A percentile compares a stretch with the other conserved stretches of the same genome.
phyloP scores from a whole-genome alignment of 768 basidiomycete genomes.

The Boletus rex-veris region DNA sequence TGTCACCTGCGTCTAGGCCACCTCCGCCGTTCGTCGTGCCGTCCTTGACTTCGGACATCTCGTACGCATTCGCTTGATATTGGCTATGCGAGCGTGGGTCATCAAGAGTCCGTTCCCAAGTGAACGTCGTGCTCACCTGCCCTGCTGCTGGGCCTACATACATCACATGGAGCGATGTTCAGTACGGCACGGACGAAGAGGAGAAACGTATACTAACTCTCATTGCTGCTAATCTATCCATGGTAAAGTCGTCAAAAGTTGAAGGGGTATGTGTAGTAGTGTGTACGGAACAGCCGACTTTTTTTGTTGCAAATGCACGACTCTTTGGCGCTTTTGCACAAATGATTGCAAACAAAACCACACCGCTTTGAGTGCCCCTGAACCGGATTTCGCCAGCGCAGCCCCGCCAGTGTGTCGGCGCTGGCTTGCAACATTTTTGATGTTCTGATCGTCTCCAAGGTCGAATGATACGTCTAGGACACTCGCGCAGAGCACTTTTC shows the following conservation, averaged over 20 bases:
- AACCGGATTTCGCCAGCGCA: too few relatives aligned
- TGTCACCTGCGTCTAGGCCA: conserved; percentile 44
- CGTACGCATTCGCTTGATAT: conserved; percentile 55
- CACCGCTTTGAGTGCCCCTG: neutral
- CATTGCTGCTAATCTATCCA: conserved; percentile 89
- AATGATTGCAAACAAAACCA: conserved; percentile 16
- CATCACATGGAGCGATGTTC: neutral
- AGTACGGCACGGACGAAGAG: neutral
- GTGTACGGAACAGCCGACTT: neutral
- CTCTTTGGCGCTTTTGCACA: conserved; percentile 3
- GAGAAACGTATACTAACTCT: conserved; percentile 46
- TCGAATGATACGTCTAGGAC: too few relatives aligned
- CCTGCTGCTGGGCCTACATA: conserved; percentile 70
- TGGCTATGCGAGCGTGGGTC: conserved; percentile 16
- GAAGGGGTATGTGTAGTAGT: conserved; percentile 11
- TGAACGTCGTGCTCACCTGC: conserved; percentile 38
- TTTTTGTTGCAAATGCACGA: conserved; percentile 2
- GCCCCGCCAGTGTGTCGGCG: too few relatives aligned
- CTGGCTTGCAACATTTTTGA: too few relatives aligned
- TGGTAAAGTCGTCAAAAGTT: conserved; percentile 53
- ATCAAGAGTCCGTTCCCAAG: neutral
- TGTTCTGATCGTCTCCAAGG: too few relatives aligned
- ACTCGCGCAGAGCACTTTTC: too few relatives aligned
- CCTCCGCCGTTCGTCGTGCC: conserved; percentile 45
- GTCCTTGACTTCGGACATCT: conserved; percentile 68